A percentile compares a stretch with the other conserved stretches of the same genome.
Conservation (phyloP, 2,329 filamentous ascomycete species). For the Fusarium illudens region DNA sequence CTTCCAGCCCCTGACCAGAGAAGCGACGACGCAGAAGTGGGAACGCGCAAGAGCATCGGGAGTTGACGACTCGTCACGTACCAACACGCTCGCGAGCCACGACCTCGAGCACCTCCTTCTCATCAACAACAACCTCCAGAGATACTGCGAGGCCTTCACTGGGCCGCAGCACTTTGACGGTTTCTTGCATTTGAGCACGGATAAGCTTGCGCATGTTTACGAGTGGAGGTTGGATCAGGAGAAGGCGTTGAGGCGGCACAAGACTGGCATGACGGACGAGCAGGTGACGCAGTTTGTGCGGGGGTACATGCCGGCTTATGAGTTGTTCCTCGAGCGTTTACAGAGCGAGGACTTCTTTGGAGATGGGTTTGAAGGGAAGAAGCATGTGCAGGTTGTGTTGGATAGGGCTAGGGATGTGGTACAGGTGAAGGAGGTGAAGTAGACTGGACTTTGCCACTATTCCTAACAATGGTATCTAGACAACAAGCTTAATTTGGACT, state of each 20-base stretch:
- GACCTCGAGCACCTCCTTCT: slow-evolving; percentile 24
- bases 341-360: slow-evolving; percentile 31
- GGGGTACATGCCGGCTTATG: slow-evolving; percentile 41
- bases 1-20: slow-evolving; percentile 23
- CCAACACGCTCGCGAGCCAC: slow-evolving; percentile 29
- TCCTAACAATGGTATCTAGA: too few species aligned
- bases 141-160: slow-evolving; percentile 28
- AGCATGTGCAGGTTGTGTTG: slow-evolving; percentile 21
- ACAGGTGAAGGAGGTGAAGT: slow-evolving; percentile 22
- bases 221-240: slow-evolving; percentile 37
- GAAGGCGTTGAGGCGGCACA: slow-evolving; percentile 26
- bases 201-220: slow-evolving; percentile 34
- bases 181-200: slow-evolving; percentile 36
- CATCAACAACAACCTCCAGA: slow-evolving; percentile 37
- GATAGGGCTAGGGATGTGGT: slow-evolving; percentile 14
- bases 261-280: slow-evolving; percentile 38
- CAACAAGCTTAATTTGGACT: too few species aligned
- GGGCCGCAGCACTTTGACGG: slow-evolving; percentile 35
- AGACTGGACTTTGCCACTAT: not conserved
- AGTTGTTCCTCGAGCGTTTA: slow-evolving; percentile 33
- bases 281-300: slow-evolving; percentile 35
- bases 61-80: not conserved
- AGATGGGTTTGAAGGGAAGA: not conserved
- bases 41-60: slow-evolving; percentile 13
- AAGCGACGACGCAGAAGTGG: slow-evolving; percentile 30